phyloP scores from a whole-genome alignment of 1,284 basidiomycete genomes.

The Naganishia albida region DNA sequence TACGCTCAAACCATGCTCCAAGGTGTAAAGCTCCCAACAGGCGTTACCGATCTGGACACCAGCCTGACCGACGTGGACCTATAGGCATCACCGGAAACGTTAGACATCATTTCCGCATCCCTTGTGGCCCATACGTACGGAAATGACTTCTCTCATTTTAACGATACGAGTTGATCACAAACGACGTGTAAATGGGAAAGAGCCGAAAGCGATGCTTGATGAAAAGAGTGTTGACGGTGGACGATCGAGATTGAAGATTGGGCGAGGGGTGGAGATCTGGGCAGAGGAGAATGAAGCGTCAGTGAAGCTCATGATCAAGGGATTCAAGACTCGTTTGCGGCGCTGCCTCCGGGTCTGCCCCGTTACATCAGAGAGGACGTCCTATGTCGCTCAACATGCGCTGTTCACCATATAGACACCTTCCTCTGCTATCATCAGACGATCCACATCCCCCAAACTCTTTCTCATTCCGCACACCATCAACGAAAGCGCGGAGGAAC shows the following conservation, averaged over 20 bases:
- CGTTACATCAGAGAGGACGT: too few species aligned
- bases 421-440: background rate
- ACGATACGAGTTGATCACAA: slow-evolving; percentile 1
- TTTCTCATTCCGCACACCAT: background rate
- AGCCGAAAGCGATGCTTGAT: background rate
- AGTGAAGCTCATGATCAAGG: too few species aligned
- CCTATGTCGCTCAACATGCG: too few species aligned
- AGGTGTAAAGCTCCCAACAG: slow-evolving; percentile 98
- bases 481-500: background rate
- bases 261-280: slow-evolving; percentile 20
- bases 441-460: background rate
- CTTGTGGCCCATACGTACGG: slow-evolving; percentile 36
- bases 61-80: slow-evolving; percentile 56
- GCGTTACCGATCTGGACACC: slow-evolving; percentile 79
- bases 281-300: too few species aligned
- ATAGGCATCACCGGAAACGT: slow-evolving; percentile 10
- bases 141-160: slow-evolving; percentile 43
- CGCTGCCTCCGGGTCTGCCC: too few species aligned
- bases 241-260: slow-evolving; percentile 20
- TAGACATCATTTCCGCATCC: background rate
- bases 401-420: background rate
- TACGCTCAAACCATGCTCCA: slow-evolving; percentile 95
- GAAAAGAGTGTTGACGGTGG: slow-evolving; percentile 29
- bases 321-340: too few species aligned
- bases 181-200: background rate